phyloP scores from a whole-genome alignment of 2,329 filamentous ascomycete genomes.

The Cytospora mali region DNA sequence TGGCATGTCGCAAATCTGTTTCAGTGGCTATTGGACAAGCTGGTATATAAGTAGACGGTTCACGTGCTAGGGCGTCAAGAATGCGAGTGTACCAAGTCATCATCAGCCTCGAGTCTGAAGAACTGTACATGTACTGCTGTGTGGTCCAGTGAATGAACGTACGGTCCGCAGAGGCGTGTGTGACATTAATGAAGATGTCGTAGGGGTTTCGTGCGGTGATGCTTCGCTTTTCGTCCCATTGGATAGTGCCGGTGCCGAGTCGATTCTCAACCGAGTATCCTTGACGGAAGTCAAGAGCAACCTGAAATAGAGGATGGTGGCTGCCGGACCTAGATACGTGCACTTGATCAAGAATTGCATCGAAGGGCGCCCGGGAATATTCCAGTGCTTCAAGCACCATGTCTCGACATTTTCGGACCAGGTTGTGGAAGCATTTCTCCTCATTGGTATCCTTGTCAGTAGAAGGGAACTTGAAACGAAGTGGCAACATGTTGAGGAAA shows the following conservation, averaged over 20 bases:
- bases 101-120: conserved; percentile 1
- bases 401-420: conserved; percentile 31
- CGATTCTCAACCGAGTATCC: conserved; percentile 22
- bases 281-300: conserved; percentile 38
- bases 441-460: conserved; percentile 18
- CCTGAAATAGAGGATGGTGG: conserved; percentile 53
- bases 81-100: conserved; percentile 9
- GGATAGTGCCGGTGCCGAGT: neutral
- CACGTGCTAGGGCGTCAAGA: neutral
- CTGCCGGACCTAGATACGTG: conserved; percentile 41
- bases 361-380: conserved; percentile 51
- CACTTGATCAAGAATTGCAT: conserved; percentile 49
- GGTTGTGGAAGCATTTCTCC: conserved; percentile 36
- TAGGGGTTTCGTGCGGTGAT: neutral
- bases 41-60: neutral
- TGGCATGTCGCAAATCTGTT: neutral
- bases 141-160: conserved; percentile 11
- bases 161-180: neutral
- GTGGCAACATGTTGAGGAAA: conserved; percentile 52
- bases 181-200: conserved; percentile 11
- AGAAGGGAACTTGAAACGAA: conserved; percentile 39
- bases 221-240: neutral
- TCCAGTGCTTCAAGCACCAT: conserved; percentile 41
- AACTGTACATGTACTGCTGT: conserved; percentile 20
- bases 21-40: neutral